Evolutionary conservation across 805 yeast genomes (phyloP).

Genomic region (Scheffersomyces amazonensis): DNA sequence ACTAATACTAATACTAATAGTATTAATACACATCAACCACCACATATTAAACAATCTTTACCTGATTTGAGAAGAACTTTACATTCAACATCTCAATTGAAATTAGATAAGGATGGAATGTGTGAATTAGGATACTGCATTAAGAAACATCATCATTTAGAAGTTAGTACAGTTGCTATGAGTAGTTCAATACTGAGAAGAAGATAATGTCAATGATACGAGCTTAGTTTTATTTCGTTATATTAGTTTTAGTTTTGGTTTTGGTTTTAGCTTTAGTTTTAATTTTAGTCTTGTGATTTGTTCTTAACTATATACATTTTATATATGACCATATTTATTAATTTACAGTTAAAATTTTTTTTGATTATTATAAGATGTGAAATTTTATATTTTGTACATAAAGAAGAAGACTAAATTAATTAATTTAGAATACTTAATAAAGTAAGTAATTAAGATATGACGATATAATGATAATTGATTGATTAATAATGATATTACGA

Average conservation of each 20-base stretch:
- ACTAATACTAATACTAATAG: background rate
- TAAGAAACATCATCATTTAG: slow-evolving; percentile 41
- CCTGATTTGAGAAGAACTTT: slow-evolving; percentile 3
- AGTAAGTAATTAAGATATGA: too few relatives aligned
- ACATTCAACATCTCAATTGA: slow-evolving; percentile 10
- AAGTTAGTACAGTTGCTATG: slow-evolving; percentile 30
- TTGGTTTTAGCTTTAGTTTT: background rate
- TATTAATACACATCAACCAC: background rate
- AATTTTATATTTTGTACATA: too few relatives aligned
- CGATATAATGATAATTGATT: too few relatives aligned
- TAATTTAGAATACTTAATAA: too few relatives aligned
- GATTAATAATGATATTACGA: too few relatives aligned
- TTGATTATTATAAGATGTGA: too few relatives aligned
- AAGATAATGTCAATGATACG: slow-evolving; percentile 1
- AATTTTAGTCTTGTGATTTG: too few relatives aligned
- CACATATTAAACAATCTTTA: slow-evolving; percentile 2
- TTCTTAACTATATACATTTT: too few relatives aligned
- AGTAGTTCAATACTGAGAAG: slow-evolving; percentile 23
- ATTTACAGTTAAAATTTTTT: too few relatives aligned
- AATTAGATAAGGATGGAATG: slow-evolving; percentile 24
- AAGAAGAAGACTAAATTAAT: too few relatives aligned
- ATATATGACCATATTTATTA: too few relatives aligned
- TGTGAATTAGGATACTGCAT: slow-evolving; percentile 43
- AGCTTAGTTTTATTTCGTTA: background rate
- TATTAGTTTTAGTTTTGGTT: background rate